Evolutionary conservation across 805 yeast genomes (phyloP), one percentile per base, ranked within the genome.

Genomic region (Citeromyces nyonsensis): DNA sequence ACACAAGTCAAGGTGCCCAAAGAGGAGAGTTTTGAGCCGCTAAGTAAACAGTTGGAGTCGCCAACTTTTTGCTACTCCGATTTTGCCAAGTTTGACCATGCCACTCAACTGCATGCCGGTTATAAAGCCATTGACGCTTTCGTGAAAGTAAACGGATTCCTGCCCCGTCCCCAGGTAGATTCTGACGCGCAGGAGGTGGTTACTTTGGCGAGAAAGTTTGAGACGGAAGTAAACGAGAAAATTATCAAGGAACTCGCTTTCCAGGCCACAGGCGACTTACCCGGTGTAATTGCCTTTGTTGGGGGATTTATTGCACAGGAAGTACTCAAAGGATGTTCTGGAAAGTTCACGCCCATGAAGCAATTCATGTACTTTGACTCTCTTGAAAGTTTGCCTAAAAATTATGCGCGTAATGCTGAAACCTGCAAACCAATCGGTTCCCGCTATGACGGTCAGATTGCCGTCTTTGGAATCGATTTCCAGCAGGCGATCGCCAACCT

Each of bases 241-340:
- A 55, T 86, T 30, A 59, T 91, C 38, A 67, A 53, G 34, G 86
- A 82, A 47, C 60, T 91, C 38, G 59, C 95, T 0, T 81, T 62
- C 54, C 95, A 88, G 52, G 78, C 96, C 2, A 66, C 75, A 33
- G 98, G 98, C 56, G 95, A 88, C 45, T 56, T 88, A 31, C 94
- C 95, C 13, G 94, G 88, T 25, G 57, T 84, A 49, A 75, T 73
- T 41, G 96, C 96, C 2, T 78, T 86, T 38, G 70, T 74, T 47
- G 98, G 98, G 53, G 97, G 97, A 24, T 61, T 88, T 34, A 78
- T 83, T 30, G 98, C 98, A 3, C 98, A 91, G 56, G 98, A 91
- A 57, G 95, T 83, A 13, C 66, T 91, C 49, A 91, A 91, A 59
- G 94, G 94, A 29, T 80, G 86, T 44, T 82, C 96, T 8, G 94